Conservation (phyloP, 306 rosid species). For the Quercus glauca region DNA sequence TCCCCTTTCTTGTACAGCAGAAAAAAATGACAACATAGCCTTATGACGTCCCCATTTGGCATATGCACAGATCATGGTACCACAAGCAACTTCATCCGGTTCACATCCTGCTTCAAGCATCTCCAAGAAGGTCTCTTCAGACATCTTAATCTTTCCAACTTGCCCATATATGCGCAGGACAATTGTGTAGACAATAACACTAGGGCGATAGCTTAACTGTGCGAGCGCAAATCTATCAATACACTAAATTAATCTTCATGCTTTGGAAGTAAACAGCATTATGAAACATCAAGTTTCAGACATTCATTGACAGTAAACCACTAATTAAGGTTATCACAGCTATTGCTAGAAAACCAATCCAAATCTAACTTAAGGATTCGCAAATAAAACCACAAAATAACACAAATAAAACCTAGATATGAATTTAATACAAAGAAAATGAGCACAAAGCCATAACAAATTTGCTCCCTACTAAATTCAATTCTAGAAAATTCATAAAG, state of each 20-base stretch:
- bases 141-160: slow-evolving; percentile 79
- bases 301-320: slow-evolving; percentile 1
- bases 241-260: slow-evolving; percentile 38
- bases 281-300: slow-evolving; percentile 11
- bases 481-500: too few species aligned
- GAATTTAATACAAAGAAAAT: background rate
- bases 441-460: background rate
- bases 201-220: slow-evolving; percentile 87
- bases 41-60: slow-evolving; percentile 96
- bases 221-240: slow-evolving; percentile 56
- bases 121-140: slow-evolving; percentile 91
- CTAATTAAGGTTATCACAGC: background rate
- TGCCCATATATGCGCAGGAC: slow-evolving; percentile 81
- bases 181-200: slow-evolving; percentile 83
- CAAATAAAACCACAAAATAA: background rate
- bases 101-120: slow-evolving; percentile 88
- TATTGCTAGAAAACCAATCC: background rate
- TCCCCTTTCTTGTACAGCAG: slow-evolving; percentile 74
- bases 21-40: slow-evolving; percentile 84
- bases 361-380: background rate
- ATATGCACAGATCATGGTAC: slow-evolving; percentile 92
- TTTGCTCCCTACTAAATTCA: too few species aligned
- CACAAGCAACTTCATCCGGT: slow-evolving; percentile 92
- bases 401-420: background rate
- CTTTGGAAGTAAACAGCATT: slow-evolving; percentile 17